Evolutionary conservation across 1,284 basidiomycete species (phyloP).

Genomic region (Mycosarcoma mackinlayi): DNA sequence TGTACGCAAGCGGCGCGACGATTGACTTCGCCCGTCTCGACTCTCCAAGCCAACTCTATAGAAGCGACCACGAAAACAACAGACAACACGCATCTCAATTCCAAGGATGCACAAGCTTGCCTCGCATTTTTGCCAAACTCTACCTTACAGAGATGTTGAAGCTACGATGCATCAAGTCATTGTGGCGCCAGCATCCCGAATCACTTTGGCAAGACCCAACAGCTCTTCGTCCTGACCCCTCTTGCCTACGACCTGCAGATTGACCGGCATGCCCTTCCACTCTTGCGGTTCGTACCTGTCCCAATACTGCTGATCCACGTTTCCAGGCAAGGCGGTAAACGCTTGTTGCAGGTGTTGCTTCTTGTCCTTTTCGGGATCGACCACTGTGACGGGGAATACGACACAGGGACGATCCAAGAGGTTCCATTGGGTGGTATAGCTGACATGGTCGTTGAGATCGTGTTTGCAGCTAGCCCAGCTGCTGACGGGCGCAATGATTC

Average conservation of each 20-base stretch:
- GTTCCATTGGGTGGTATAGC: conserved; percentile 46
- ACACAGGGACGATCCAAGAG: conserved; percentile 34
- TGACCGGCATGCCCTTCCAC: conserved; percentile 75
- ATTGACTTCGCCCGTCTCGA: too few relatives aligned
- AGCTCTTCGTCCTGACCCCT: conserved; percentile 79
- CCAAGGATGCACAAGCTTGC: too few relatives aligned
- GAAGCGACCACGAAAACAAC: too few relatives aligned
- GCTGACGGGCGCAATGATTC: conserved; percentile 74
- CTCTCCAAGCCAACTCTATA: too few relatives aligned
- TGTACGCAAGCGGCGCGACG: too few relatives aligned
- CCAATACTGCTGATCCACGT: conserved; percentile 23
- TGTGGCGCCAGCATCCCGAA: conserved; percentile 44
- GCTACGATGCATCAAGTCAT: conserved; percentile 16
- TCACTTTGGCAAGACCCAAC: conserved; percentile 69
- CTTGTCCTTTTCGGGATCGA: conserved; percentile 72
- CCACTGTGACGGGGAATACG: conserved; percentile 72
- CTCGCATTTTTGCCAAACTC: too few relatives aligned
- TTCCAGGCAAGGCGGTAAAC: conserved; percentile 14
- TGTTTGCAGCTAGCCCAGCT: conserved; percentile 73
- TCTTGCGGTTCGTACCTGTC: conserved; percentile 63
- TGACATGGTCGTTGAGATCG: conserved; percentile 69
- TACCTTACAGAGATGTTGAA: too few relatives aligned
- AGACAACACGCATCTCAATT: too few relatives aligned
- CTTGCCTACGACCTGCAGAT: conserved; percentile 77
- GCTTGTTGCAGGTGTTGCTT: conserved; percentile 68